Conservation (phyloP, 352 stramenopile genomes). For the Phytopythium vexans region DNA sequence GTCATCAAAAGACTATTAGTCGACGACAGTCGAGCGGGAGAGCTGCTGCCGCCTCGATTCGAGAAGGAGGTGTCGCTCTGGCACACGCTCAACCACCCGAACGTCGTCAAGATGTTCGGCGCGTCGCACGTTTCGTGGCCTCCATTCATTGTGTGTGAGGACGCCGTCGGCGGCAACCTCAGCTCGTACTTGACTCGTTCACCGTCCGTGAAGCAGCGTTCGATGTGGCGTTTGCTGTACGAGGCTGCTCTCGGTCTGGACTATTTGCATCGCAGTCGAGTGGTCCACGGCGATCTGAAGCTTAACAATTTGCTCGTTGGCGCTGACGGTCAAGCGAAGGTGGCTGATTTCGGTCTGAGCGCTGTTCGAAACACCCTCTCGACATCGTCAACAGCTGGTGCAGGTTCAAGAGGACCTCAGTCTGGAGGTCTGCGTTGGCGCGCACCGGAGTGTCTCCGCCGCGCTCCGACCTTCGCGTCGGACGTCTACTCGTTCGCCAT, state of each 20-base stretch:
- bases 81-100: conserved; percentile 16
- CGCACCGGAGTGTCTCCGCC: too few species aligned
- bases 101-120: too few species aligned
- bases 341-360: conserved; percentile 1
- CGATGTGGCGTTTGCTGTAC: conserved; percentile 1
- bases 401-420: too few species aligned
- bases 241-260: background rate
- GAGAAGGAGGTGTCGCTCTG: conserved; percentile 12
- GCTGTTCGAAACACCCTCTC: too few species aligned
- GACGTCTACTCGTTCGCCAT: too few species aligned
- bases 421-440: too few species aligned
- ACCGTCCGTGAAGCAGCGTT: too few species aligned
- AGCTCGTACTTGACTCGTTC: conserved; percentile 5
- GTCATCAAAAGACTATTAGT: conserved; percentile 20
- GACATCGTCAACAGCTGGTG: too few species aligned
- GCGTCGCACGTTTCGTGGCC: conserved; percentile 17
- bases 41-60: conserved; percentile 1
- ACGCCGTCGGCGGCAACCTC: conserved; percentile 11
- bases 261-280: background rate
- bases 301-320: background rate
- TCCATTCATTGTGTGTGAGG: conserved; percentile 16
- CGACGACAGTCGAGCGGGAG: background rate
- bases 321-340: background rate
- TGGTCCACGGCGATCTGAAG: background rate
- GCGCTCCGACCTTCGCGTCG: too few species aligned